Percentiles rank a stretch among this genome's conserved stretches.
These are phyloP conservation scores for Byssoonygena ceratinophila DNA, from an alignment of 2,329 filamentous ascomycete species.

Conservation along the genomic window DNA sequence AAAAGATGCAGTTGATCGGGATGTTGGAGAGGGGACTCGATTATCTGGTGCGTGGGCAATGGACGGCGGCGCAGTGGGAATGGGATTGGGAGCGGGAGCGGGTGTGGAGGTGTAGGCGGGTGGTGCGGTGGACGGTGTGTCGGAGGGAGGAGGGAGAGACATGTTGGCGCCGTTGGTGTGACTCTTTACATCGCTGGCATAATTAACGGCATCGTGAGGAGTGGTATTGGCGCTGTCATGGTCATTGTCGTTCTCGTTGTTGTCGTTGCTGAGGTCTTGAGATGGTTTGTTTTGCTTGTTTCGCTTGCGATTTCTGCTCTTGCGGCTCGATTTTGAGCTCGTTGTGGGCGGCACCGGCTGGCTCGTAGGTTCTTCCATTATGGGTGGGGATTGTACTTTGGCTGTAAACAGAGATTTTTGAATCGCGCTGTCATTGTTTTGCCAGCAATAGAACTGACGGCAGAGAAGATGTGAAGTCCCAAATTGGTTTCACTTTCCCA, in stretches of 20 bases:
- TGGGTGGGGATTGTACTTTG: not conserved
- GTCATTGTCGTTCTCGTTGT: too few relatives aligned
- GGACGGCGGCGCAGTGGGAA: not conserved
- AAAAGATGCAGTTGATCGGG: conserved; percentile 4
- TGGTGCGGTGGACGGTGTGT: conserved; percentile 4
- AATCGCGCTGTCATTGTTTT: not conserved
- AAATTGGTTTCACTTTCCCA: not conserved
- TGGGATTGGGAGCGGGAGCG: too few relatives aligned
- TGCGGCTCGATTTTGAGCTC: not conserved
- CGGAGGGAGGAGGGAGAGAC: not conserved
- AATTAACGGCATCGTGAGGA: not conserved
- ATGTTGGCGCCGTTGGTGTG: not conserved
- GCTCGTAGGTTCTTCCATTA: not conserved
- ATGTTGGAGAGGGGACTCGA: not conserved
- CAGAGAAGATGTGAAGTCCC: not conserved
- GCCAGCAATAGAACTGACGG: not conserved
- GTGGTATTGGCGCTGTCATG: too few relatives aligned
- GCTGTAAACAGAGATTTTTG: not conserved
- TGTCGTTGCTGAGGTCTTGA: not conserved
- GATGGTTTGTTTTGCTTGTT: not conserved
- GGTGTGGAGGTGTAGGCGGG: conserved; percentile 7
- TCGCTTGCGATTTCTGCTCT: conserved; percentile 1
- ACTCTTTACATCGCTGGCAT: not conserved
- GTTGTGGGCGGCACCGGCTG: not conserved
- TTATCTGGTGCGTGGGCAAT: not conserved